A percentile compares a stretch with the other conserved stretches of the same genome.
These are phyloP conservation scores for Schizochytrium sp. DNA, from an alignment of 108 stramenopile genomes.

Conservation along the genomic window DNA sequence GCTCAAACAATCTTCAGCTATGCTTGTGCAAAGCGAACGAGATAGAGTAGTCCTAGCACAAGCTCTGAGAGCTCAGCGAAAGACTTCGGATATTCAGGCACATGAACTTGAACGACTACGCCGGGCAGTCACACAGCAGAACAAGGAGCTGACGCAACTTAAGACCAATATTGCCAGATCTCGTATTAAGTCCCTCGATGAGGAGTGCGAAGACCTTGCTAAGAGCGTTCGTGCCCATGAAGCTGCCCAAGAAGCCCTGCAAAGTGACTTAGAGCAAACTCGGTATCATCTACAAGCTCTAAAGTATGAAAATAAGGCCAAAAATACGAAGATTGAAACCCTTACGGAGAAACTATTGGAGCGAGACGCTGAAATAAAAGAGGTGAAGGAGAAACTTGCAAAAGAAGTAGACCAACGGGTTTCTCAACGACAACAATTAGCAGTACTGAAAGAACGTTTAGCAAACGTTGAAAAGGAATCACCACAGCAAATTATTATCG, in stretches of 20 bases:
- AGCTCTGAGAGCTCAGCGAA: neutral
- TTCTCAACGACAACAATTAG: neutral
- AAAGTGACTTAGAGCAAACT: neutral
- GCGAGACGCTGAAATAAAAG: neutral
- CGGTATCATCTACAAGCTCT: neutral
- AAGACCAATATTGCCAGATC: neutral
- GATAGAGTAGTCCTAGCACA: slow-evolving; percentile 25
- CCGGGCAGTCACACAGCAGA: neutral
- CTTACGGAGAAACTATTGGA: neutral
- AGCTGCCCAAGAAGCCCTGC: neutral
- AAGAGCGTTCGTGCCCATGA: neutral
- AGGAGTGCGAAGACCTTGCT: neutral
- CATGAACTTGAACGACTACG: neutral
- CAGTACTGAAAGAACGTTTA: neutral
- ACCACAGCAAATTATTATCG: neutral
- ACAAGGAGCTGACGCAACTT: neutral
- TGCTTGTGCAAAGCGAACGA: slow-evolving; percentile 17
- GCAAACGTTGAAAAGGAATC: neutral
- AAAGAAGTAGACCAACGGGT: neutral
- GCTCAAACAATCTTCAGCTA: neutral
- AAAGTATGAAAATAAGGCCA: neutral
- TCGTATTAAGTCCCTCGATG: neutral
- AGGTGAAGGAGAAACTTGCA: neutral
- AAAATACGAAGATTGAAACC: neutral
- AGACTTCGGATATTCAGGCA: neutral